Evolutionary conservation across 305 asterid species (phyloP).

Genomic region (Fraxinus velutina): DNA sequence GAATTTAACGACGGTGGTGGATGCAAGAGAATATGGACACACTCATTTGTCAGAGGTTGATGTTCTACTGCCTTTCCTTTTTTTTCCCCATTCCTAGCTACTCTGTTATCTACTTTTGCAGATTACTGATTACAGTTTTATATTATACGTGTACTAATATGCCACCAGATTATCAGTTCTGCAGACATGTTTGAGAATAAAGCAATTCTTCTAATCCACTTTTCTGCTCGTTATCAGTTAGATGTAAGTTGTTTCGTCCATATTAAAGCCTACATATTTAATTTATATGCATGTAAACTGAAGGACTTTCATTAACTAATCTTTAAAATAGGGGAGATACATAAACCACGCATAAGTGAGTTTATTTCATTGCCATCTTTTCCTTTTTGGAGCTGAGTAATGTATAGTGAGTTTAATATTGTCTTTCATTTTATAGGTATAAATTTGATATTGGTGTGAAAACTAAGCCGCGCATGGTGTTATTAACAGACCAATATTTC

Average conservation of each 20-base stretch:
- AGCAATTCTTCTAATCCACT: slow-evolving; percentile 89
- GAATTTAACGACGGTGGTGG: slow-evolving; percentile 45
- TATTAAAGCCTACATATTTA: not conserved
- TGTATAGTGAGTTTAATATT: not conserved
- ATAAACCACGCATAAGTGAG: not conserved
- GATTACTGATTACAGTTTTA: slow-evolving; percentile 16
- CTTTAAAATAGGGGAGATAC: not conserved
- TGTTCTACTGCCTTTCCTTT: not conserved
- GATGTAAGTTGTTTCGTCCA: slow-evolving; percentile 52
- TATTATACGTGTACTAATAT: slow-evolving; percentile 11
- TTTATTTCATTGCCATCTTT: not conserved
- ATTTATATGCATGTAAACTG: not conserved
- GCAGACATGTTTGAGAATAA: slow-evolving; percentile 78
- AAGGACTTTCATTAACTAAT: not conserved
- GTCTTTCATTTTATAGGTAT: not conserved
- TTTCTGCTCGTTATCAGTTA: slow-evolving; percentile 84
- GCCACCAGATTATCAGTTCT: slow-evolving; percentile 53
- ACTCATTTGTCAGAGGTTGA: slow-evolving; percentile 86
- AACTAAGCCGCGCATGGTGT: not conserved
- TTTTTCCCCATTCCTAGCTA: not conserved
- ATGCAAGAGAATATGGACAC: slow-evolving; percentile 86
- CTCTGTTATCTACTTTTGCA: not conserved
- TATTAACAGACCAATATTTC: not conserved
- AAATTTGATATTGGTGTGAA: not conserved
- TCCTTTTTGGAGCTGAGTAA: not conserved